Evolutionary conservation across 1,284 basidiomycete genomes (phyloP).

Genomic region (Ustilago nuda): DNA sequence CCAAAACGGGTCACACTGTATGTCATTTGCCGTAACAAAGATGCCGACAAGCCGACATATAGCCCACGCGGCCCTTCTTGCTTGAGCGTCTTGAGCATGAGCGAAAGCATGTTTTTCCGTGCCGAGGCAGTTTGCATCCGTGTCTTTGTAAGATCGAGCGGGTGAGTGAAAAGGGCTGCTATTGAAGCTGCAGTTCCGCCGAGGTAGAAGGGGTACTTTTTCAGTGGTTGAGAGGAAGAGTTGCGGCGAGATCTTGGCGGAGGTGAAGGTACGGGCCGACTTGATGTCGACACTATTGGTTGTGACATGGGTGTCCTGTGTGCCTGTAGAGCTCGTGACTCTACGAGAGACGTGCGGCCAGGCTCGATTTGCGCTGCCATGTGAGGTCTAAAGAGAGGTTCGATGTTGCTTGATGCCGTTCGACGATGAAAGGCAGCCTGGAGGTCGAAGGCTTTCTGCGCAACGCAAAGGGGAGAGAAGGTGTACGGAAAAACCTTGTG

Average conservation of each 20-base stretch:
- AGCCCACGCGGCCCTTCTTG: constrained; percentile 57
- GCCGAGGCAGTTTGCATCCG: constrained; percentile 68
- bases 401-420: background rate
- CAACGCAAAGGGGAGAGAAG: background rate
- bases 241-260: constrained; percentile 10
- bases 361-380: too few relatives aligned
- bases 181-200: constrained; percentile 65
- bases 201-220: constrained; percentile 65
- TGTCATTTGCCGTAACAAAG: constrained; percentile 66
- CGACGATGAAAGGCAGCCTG: background rate
- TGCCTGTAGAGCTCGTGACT: background rate
- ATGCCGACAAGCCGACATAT: constrained; percentile 65
- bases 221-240: constrained; percentile 2
- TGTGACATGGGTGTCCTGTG: constrained; percentile 5
- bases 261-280: background rate
- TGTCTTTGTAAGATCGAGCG: constrained; percentile 68
- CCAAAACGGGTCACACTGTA: constrained; percentile 66
- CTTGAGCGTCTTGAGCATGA: constrained; percentile 53
- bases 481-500: background rate
- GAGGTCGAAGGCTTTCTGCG: background rate
- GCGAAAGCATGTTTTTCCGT: constrained; percentile 51
- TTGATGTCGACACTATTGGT: constrained; percentile 9
- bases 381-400: background rate
- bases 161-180: constrained; percentile 68
- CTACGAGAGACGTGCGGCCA: background rate